phyloP scores from a whole-genome alignment of 2,329 filamentous ascomycete species.

The Geosmithia flava region DNA sequence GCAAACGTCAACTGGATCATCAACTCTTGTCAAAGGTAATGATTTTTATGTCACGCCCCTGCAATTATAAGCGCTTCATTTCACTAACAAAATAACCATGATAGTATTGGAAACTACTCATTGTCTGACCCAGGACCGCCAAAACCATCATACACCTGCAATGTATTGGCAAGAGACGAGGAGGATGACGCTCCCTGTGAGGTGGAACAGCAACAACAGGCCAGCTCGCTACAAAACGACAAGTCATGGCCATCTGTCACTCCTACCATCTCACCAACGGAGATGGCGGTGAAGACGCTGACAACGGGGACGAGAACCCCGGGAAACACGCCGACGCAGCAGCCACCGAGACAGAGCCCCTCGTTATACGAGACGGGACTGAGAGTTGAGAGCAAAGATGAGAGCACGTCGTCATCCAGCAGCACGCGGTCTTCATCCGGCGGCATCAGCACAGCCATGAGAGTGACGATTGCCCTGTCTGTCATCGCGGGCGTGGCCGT shows the following conservation, averaged over 20 bases:
- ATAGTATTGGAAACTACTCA: constrained; percentile 11
- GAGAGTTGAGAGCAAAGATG: neutral
- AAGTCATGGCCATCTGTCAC: neutral
- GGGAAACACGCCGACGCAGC: neutral
- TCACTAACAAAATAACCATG: neutral
- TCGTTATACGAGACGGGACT: neutral
- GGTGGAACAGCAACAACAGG: neutral
- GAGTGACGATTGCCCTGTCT: constrained; percentile 31
- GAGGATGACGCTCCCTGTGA: neutral
- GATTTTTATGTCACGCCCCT: neutral
- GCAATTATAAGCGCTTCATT: neutral
- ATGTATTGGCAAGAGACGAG: neutral
- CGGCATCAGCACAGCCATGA: constrained; percentile 16
- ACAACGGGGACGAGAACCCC: neutral
- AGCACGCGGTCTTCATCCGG: constrained; percentile 13
- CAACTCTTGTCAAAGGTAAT: constrained; percentile 37
- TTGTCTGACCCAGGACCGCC: constrained; percentile 14
- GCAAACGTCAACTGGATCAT: constrained; percentile 39
- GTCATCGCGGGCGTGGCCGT: constrained; percentile 23
- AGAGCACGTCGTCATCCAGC: neutral
- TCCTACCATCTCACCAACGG: neutral
- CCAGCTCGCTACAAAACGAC: neutral
- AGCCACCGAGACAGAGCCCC: neutral
- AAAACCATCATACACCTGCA: constrained; percentile 9
- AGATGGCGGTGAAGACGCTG: neutral